These are phyloP conservation scores for Lasiosphaeris hirsuta DNA, from an alignment of 495 filamentous ascomycete genomes.

Conservation along the genomic window DNA sequence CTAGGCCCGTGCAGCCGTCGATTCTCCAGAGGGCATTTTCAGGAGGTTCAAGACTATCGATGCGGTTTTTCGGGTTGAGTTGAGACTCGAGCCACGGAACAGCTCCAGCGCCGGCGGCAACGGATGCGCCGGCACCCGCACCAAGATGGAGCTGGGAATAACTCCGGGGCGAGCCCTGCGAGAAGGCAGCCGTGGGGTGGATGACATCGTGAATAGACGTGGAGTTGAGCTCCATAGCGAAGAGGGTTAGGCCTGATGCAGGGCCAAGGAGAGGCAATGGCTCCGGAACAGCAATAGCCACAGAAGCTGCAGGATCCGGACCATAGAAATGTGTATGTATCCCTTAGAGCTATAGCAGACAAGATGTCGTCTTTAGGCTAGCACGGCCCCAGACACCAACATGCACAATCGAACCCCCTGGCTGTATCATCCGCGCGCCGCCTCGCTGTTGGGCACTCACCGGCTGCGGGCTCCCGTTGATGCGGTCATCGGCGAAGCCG, in stretches of 20 bases:
- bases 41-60: conserved; percentile 45
- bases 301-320: background rate
- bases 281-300: too few species aligned
- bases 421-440: background rate
- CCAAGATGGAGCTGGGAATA: background rate
- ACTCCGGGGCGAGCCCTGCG: conserved; percentile 8
- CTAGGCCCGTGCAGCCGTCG: conserved; percentile 48
- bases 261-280: too few species aligned
- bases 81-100: conserved; percentile 37
- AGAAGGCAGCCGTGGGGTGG: conserved; percentile 49
- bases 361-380: background rate
- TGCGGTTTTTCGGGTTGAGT: conserved; percentile 50
- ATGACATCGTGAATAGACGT: conserved; percentile 43
- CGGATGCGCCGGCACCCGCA: too few species aligned
- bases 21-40: conserved; percentile 42
- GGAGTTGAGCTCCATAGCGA: conserved; percentile 42
- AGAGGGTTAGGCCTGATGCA: background rate
- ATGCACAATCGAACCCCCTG: background rate
- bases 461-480: conserved; percentile 18
- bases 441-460: conserved; percentile 6
- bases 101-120: background rate
- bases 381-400: background rate
- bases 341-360: background rate
- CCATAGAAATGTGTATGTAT: background rate
- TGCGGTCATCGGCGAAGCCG: background rate